Evolutionary conservation across 371 early-diverging fungal species (phyloP), one percentile per base, ranked within the genome.

Genomic region (Rhizopus microsporus): DNA sequence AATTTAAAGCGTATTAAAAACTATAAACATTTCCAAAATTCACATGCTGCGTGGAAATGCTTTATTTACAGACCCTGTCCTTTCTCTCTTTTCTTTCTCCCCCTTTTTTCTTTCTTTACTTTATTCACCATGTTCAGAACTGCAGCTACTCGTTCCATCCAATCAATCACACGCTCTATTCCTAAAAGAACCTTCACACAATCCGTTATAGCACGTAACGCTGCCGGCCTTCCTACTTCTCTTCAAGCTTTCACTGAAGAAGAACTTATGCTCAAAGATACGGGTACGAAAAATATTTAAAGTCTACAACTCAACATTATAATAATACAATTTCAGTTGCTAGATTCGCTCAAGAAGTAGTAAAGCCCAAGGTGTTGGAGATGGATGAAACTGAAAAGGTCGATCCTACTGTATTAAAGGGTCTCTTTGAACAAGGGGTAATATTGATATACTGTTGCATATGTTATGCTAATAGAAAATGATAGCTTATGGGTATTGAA

Each of bases 401-500:
- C 64, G 96, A 96, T 74, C 75, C 83, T 54, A 57, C 64, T 23
- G 78, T 98, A 42, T 69, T 97, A 54, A 84, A 93, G 65, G 96
- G 92, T 3, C 79, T 96, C 39, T 95, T 95, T 60, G 93, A 96
- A 42, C 88, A 89, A 65, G 38, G 8, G 13, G 12, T 43, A 17
- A 6, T 16, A 23, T 29, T 15, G 34, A 35, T 17, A 30, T 37
- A 37, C 9, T 48, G 23, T 45, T 34, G 17, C 7, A 12, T 40
- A 16, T 47, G 51, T 59, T 32, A 51, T 17, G 7, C 16, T 40
- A 23, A 23, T 23, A 23, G 23, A 23, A 2, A 23, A 0, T 23
- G 23, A 23, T 74, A 94, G 86, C 78, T 98, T 43, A 98, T 98
- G 99, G 97, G 96, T 33, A 84, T 98, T 58, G 99, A 98, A 78